These are phyloP conservation scores for Huiozyma sinensis DNA, from an alignment of 805 yeast species.

Conservation along the genomic window DNA sequence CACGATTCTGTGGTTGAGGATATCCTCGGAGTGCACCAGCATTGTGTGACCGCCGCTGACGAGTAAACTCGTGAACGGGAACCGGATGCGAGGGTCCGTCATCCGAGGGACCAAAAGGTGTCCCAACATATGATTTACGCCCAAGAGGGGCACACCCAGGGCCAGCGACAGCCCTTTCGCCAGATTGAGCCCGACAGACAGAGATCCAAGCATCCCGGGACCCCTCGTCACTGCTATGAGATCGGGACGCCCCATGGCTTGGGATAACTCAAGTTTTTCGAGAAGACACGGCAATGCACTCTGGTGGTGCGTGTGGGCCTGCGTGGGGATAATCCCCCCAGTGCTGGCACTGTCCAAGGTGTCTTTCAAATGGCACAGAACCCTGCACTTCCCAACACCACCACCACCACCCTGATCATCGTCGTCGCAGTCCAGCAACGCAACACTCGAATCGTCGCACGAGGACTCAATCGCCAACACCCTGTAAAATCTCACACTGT, in stretches of 20 bases:
- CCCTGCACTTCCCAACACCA: conserved; percentile 4
- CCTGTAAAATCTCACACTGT: neutral
- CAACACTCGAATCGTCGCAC: conserved; percentile 91
- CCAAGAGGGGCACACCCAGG: conserved; percentile 66
- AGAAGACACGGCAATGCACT: conserved; percentile 42
- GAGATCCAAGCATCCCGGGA: conserved; percentile 91
- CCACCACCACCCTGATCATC: neutral
- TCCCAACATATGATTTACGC: conserved; percentile 95
- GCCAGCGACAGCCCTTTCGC: conserved; percentile 81
- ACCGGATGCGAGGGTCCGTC: conserved; percentile 30
- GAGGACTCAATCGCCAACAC: conserved; percentile 87
- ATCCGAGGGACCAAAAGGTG: conserved; percentile 65
- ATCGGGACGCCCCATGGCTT: conserved; percentile 38
- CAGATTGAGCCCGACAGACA: conserved; percentile 69
- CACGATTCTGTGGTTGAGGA: conserved; percentile 59
- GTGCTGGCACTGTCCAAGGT: conserved; percentile 54
- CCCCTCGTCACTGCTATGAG: conserved; percentile 86
- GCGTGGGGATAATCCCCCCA: conserved; percentile 86
- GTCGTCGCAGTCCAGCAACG: conserved; percentile 46
- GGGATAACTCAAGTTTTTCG: conserved; percentile 21
- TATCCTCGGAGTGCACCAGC: conserved; percentile 55
- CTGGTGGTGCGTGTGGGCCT: conserved; percentile 76
- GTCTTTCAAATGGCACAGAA: conserved; percentile 44
- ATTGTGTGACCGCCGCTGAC: conserved; percentile 94
- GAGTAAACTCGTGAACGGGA: conserved; percentile 65